Evolutionary conservation across 2,329 filamentous ascomycete genomes (phyloP).

Genomic region (Chrysoporthe puriensis): DNA sequence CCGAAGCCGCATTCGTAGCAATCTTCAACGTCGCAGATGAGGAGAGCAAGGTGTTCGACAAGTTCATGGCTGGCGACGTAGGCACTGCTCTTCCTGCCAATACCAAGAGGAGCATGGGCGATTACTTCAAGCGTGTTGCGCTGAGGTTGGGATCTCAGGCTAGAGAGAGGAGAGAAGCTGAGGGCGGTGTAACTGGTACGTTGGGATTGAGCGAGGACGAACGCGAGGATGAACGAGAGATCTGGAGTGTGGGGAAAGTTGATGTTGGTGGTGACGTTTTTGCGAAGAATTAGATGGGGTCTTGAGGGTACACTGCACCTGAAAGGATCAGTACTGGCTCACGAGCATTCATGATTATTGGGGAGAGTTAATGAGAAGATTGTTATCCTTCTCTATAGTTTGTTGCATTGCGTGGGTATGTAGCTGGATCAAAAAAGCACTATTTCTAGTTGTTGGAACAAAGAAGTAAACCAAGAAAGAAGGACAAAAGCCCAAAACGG

Average conservation of each 20-base stretch:
- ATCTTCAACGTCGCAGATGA: constrained; percentile 90
- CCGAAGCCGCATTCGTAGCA: constrained; percentile 90
- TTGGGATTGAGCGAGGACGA: constrained; percentile 89
- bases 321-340: neutral
- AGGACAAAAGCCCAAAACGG: neutral
- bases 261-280: constrained; percentile 71
- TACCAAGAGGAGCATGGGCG: constrained; percentile 86
- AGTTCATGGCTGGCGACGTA: constrained; percentile 75
- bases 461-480: neutral
- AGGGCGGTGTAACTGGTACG: constrained; percentile 79
- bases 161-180: constrained; percentile 85
- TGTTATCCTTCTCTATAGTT: constrained; percentile 9
- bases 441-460: neutral
- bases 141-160: constrained; percentile 83
- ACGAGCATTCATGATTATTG: neutral
- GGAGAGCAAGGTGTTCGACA: constrained; percentile 85
- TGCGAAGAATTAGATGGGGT: constrained; percentile 40
- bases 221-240: constrained; percentile 89
- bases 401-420: constrained; percentile 7
- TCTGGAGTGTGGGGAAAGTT: constrained; percentile 92
- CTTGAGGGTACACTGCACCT: constrained; percentile 9
- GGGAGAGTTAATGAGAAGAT: constrained; percentile 13
- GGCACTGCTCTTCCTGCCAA: constrained; percentile 67
- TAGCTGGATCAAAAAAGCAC: neutral
- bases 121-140: constrained; percentile 96